Base-by-base conservation (phyloP, 2,329 filamentous ascomycete genomes). In the Cytospora piceicola region DNA sequence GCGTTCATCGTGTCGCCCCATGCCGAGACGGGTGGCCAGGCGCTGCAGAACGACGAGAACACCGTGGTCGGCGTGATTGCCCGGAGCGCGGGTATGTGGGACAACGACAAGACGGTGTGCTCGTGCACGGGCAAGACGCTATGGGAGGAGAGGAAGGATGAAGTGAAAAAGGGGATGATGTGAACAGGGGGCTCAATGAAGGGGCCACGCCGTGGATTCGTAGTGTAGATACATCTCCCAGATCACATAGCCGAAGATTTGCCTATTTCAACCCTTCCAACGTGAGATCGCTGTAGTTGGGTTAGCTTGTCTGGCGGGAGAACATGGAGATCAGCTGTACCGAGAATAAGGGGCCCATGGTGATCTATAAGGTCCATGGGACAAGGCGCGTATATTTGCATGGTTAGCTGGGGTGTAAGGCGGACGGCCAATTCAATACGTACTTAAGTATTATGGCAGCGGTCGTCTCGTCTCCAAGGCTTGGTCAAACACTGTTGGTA, bases 91-190 rank as follows among this genome's bases (percentile, higher is more conserved):
- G 95, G 95, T n/a, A 90, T 97, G 68, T 99, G 95, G 95, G 94
- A 97, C 77, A 97, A 99, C 73, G 93, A 97, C 76, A 99, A 98
- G 85, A 97, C 92, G 55, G 94, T 99, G 7, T 99, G 95, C 77
- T 97, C 93, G 57, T 99, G 95, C 78, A 96, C 93, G 46, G 95
- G 95, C 4, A 98, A 98, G 87, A 98, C 94, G 64, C 87, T 99
- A 14, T 99, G 95, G 95, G 91, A 99, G 78, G 95, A 99, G 83
- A 88, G 95, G 72, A 89, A 90, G 78, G 94, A 97, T 73, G 92
- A 97, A 80, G 88, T 94, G 52, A 84, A 85, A 70, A 94, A 92
- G 80, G 95, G 95, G 3, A 98, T 99, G 92, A 80, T 95, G 71
- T 97, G 78, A 88, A 20, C 6, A 68, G 70, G 39, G 15, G 20